phyloP scores from a whole-genome alignment of 1,284 basidiomycete species.

The Sanghuangporus baumii region DNA sequence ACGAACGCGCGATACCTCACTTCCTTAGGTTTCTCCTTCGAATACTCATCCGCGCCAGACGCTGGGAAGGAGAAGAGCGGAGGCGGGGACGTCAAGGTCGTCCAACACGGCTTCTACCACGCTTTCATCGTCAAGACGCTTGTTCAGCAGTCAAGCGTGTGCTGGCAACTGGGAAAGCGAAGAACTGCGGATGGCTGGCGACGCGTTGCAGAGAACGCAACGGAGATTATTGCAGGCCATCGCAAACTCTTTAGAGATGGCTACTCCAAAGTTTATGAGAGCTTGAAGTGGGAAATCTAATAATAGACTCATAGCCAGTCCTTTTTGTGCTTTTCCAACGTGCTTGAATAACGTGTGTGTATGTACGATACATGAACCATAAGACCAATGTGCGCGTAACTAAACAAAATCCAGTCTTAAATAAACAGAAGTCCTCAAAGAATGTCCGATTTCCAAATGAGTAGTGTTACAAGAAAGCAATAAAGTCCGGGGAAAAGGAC shows the following conservation, averaged over 20 bases:
- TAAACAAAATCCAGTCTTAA: not conserved
- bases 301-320: not conserved
- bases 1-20: constrained; percentile 12
- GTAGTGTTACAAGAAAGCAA: too few relatives aligned
- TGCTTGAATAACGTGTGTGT: not conserved
- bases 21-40: constrained; percentile 12
- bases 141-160: constrained; percentile 18
- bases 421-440: too few relatives aligned
- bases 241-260: constrained; percentile 15
- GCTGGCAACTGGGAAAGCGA: constrained; percentile 16
- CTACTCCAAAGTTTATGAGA: constrained; percentile 12
- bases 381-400: not conserved
- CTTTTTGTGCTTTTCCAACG: not conserved
- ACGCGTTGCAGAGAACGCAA: constrained; percentile 14
- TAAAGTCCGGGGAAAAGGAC: too few relatives aligned
- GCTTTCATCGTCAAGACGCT: constrained; percentile 14
- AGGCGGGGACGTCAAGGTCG: constrained; percentile 12
- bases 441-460: too few relatives aligned
- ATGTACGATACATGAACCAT: not conserved
- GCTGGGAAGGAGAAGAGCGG: constrained; percentile 3
- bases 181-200: constrained; percentile 14
- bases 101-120: constrained; percentile 15
- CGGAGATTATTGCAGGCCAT: constrained; percentile 15
- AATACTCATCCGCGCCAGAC: constrained; percentile 6
- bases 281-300: constrained; percentile 16